These are phyloP conservation scores for Xerocomus potaroensis DNA, from an alignment of 768 basidiomycete genomes.

Conservation along the genomic window DNA sequence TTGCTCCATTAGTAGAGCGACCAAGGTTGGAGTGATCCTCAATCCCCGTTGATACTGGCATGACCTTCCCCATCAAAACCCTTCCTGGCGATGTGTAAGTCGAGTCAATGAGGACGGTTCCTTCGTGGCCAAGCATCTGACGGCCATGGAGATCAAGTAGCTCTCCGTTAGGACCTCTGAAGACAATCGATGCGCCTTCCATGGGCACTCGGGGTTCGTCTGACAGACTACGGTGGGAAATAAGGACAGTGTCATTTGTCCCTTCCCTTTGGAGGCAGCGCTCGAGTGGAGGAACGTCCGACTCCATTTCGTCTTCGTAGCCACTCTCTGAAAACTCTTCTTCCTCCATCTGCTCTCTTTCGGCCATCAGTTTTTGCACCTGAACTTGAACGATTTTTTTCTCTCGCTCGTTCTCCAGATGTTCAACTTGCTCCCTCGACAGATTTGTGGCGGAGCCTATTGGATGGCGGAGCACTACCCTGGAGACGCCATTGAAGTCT, in stretches of 20 bases:
- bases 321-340: constrained; percentile 9
- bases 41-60: background rate
- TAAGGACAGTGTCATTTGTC: constrained; percentile 6
- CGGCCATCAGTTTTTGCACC: constrained; percentile 12
- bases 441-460: constrained; percentile 21
- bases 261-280: constrained; percentile 6
- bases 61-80: constrained; percentile 4
- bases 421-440: constrained; percentile 24
- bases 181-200: background rate
- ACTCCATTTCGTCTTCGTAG: constrained; percentile 20
- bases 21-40: background rate
- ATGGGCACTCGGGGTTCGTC: background rate
- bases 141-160: constrained; percentile 15
- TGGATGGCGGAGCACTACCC: constrained; percentile 22
- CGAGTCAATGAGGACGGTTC: constrained; percentile 17
- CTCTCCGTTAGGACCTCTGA: constrained; percentile 21
- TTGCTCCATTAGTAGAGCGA: background rate
- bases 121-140: constrained; percentile 21
- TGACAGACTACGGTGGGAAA: constrained; percentile 3
- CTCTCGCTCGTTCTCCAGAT: constrained; percentile 12
- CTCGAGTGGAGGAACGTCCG: background rate
- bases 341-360: constrained; percentile 4
- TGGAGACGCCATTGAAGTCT: constrained; percentile 9
- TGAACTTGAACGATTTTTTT: constrained; percentile 7
- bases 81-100: background rate